phyloP scores from a whole-genome alignment of 2,329 filamentous ascomycete species.

The Cercospora brassicicola region DNA sequence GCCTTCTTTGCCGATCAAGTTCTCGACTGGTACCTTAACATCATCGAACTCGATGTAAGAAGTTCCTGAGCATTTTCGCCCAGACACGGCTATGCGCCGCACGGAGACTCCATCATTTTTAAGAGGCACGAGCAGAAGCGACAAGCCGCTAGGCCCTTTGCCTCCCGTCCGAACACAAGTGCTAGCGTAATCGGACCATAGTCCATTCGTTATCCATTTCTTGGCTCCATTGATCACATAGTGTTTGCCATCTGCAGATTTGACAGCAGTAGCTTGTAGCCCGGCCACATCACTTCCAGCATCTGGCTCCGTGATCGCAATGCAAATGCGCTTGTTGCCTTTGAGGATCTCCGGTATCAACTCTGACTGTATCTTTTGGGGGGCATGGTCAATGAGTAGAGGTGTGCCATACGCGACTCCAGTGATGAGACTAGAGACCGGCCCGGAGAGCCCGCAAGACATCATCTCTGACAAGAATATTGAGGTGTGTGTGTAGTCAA shows the following conservation, averaged over 20 bases:
- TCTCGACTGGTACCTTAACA: constrained; percentile 67
- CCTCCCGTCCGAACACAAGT: constrained; percentile 62
- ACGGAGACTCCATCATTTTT: constrained; percentile 63
- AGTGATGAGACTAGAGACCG: constrained; percentile 62
- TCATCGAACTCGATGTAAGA: constrained; percentile 75
- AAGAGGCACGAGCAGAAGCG: constrained; percentile 27
- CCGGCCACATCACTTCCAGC: constrained; percentile 72
- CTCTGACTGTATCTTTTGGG: constrained; percentile 59
- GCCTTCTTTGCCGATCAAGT: constrained; percentile 69
- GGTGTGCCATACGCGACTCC: constrained; percentile 71
- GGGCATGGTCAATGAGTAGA: constrained; percentile 68
- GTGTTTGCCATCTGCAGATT: constrained; percentile 61
- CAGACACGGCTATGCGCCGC: constrained; percentile 64
- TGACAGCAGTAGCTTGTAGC: constrained; percentile 65
- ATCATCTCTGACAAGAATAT: constrained; percentile 71
- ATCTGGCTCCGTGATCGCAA: constrained; percentile 74
- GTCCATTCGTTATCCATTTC: constrained; percentile 76
- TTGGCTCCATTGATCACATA: constrained; percentile 72
- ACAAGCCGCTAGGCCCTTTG: constrained; percentile 47
- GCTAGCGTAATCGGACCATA: constrained; percentile 65
- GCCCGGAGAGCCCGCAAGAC: constrained; percentile 63
- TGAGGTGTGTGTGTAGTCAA: constrained; percentile 66
- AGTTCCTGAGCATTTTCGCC: constrained; percentile 64
- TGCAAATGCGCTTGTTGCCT: constrained; percentile 66
- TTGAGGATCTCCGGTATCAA: constrained; percentile 67